A percentile compares a stretch with the other conserved stretches of the same genome.
Conservation (phyloP, 139 green algal species). For the Ulvella scutata region DNA sequence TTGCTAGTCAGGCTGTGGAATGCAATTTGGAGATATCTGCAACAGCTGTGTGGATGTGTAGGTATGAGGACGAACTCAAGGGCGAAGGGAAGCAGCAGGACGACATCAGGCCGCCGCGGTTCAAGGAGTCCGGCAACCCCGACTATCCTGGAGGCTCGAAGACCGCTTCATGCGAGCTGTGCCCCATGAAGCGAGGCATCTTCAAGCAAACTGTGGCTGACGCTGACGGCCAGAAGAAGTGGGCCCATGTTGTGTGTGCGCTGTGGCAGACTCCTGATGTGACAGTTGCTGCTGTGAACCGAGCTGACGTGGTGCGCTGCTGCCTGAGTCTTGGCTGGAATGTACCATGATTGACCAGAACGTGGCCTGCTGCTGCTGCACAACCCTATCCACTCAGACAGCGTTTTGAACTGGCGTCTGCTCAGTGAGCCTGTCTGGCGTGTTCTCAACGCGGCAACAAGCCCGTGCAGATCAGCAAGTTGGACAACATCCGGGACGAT, state of each 20-base stretch:
- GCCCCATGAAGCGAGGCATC: slow-evolving; percentile 63
- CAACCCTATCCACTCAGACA: too few relatives aligned
- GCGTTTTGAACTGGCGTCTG: too few relatives aligned
- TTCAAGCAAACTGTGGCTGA: slow-evolving; percentile 53
- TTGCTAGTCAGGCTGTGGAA: too few relatives aligned
- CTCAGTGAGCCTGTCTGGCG: too few relatives aligned
- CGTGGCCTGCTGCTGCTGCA: too few relatives aligned
- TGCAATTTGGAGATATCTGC: too few relatives aligned
- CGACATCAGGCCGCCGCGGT: slow-evolving; percentile 52
- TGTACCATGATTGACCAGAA: too few relatives aligned
- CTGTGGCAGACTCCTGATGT: neutral
- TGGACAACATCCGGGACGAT: slow-evolving; percentile 20
- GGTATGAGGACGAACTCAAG: slow-evolving; percentile 40
- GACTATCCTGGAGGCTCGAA: slow-evolving; percentile 33
- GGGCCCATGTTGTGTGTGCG: slow-evolving; percentile 45
- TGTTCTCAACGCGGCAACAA: too few relatives aligned
- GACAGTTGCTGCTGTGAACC: neutral
- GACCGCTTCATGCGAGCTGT: slow-evolving; percentile 46
- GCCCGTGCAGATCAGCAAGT: slow-evolving; percentile 11
- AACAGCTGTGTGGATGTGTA: neutral
- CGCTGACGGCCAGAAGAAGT: slow-evolving; percentile 30
- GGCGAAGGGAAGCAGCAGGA: slow-evolving; percentile 25
- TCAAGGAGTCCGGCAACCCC: slow-evolving; percentile 17
- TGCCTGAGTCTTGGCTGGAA: too few relatives aligned
- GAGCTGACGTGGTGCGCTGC: neutral